Base-by-base conservation (phyloP, 2,329 filamentous ascomycete genomes). In the Pseudogymnoascus sp. region DNA sequence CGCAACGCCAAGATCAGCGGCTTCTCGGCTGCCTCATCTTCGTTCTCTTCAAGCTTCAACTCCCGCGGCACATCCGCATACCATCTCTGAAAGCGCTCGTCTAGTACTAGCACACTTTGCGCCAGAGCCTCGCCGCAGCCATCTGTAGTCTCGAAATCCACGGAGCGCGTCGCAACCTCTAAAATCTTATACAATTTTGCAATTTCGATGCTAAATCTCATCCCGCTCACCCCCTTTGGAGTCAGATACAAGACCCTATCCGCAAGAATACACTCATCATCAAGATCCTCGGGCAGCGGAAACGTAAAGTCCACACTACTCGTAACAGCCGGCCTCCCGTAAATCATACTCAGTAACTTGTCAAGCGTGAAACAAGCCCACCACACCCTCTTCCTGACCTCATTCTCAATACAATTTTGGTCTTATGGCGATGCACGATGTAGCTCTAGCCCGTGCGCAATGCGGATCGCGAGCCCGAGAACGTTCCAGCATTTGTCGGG, bases 161-260 rank as follows among this genome's bases (percentile, higher is more conserved):
- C n/a, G 13, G 36, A 33, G 19, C 53, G 53, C n/a, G 19, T 33
- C 11, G 26, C 53, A 17, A 33, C 7, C 38, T 66, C 64, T 33
- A 66, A 40, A 11, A 66, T 60, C 1, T 60, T 60, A 36, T 66
- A 66, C 11, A 66, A 50, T 42, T 66, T 66, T 31, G 59, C 44
- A 2, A 66, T 60, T 53, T 64, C 28, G 28, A 31, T 31, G 28
- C 10, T 31, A 31, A 31, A 31, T 9, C 28, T 31, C 28, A 31
- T 31, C 28, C 28, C 28, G 28, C 28, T 31, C 28, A 31, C 28
- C 28, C 28, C 10, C 28, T 31, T 31, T 31, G 28, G 28, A 31
- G 28, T 31, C 28, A 9, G 28, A 31, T 31, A 31, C 28, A 31
- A 31, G 6, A 31, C 28, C 28, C 28, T 31, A 31, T 31, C 28